These are phyloP conservation scores for Cryphonectria nitschkei DNA, from an alignment of 2,329 filamentous ascomycete genomes.

Conservation along the genomic window DNA sequence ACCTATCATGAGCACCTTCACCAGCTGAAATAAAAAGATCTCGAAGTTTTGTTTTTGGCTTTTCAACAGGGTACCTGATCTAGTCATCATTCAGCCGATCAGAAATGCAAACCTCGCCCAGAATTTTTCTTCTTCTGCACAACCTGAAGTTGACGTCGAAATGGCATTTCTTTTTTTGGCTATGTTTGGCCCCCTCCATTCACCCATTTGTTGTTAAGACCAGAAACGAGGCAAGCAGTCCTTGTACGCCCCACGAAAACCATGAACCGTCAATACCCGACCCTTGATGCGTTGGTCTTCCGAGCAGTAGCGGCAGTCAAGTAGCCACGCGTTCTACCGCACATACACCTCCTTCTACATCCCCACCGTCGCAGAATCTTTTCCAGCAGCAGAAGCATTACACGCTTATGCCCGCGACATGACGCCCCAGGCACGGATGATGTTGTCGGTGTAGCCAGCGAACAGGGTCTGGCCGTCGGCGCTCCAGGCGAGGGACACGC, in stretches of 20 bases:
- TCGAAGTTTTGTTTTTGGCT: constrained; percentile 28
- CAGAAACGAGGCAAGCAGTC: constrained; percentile 42
- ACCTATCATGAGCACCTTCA: not conserved
- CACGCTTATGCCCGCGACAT: constrained; percentile 82
- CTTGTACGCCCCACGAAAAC: constrained; percentile 39
- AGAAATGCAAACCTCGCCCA: constrained; percentile 21
- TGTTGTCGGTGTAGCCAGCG: constrained; percentile 99
- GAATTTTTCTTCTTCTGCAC: constrained; percentile 14
- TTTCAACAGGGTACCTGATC: constrained; percentile 24
- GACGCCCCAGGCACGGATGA: constrained; percentile 96
- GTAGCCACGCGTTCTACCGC: constrained; percentile 29
- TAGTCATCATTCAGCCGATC: constrained; percentile 24
- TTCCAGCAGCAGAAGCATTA: constrained; percentile 14
- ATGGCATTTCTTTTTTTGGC: constrained; percentile 33
- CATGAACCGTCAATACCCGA: constrained; percentile 35
- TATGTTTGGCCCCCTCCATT: constrained; percentile 31
- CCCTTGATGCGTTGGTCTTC: constrained; percentile 27
- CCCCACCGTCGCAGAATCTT: constrained; percentile 15
- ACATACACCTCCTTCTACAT: constrained; percentile 23
- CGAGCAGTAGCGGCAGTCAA: constrained; percentile 27
- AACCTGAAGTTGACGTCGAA: constrained; percentile 25
- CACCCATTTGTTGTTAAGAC: constrained; percentile 36
- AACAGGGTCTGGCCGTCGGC: constrained; percentile 99
- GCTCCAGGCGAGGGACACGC: constrained; percentile 94
- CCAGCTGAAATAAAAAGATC: constrained; percentile 13